phyloP scores from a whole-genome alignment of 2,329 filamentous ascomycete genomes.

The Achaetomium macrosporum region DNA sequence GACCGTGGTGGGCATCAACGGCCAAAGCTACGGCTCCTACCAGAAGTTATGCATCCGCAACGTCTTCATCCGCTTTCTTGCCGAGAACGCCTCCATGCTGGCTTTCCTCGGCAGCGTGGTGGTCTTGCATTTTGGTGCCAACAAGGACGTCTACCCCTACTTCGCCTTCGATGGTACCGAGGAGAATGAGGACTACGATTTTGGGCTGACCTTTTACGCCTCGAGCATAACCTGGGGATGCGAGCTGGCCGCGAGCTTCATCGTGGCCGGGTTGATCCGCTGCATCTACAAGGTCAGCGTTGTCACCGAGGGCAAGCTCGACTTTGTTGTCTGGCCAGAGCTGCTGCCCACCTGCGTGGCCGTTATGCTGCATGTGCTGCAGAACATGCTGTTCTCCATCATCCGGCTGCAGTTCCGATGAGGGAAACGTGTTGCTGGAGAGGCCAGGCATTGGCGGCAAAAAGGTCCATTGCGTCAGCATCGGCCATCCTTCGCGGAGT shows the following conservation, averaged over 20 bases:
- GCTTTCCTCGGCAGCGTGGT: conserved; percentile 60
- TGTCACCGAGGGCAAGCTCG: conserved; percentile 57
- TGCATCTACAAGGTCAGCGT: conserved; percentile 57
- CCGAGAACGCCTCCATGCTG: conserved; percentile 64
- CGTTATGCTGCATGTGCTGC: conserved; percentile 61
- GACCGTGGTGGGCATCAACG: conserved; percentile 48
- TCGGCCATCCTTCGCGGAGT: neutral
- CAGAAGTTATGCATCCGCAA: conserved; percentile 61
- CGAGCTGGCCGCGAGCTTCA: conserved; percentile 56
- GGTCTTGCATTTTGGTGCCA: conserved; percentile 60
- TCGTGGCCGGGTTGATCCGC: conserved; percentile 53
- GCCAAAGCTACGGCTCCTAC: conserved; percentile 56
- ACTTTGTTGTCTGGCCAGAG: conserved; percentile 62
- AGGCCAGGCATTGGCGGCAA: conserved; percentile 6
- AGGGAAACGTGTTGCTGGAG: conserved; percentile 13
- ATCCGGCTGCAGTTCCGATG: conserved; percentile 55
- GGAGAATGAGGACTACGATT: conserved; percentile 47
- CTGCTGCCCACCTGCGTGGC: conserved; percentile 59
- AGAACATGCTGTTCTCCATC: conserved; percentile 69
- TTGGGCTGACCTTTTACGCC: conserved; percentile 57
- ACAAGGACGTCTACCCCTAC: conserved; percentile 64
- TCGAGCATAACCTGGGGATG: conserved; percentile 61
- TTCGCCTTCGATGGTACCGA: conserved; percentile 55
- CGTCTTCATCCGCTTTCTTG: conserved; percentile 61
- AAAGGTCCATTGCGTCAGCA: neutral